Base-by-base conservation (phyloP, 768 basidiomycete species). In the Suillus alpinus region DNA sequence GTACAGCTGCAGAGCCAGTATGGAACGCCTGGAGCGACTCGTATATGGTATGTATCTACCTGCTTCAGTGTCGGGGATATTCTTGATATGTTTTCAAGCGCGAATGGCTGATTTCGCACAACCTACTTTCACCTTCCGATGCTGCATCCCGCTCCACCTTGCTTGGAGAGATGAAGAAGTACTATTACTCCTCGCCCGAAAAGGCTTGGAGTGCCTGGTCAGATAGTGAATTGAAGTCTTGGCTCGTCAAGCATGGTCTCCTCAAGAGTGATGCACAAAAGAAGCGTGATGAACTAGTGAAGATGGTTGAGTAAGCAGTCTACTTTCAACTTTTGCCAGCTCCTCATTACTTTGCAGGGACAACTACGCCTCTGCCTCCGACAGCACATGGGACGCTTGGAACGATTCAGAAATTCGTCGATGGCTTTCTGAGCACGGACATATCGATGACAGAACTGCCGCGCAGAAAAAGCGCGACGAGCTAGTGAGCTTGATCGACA, bases 11-110 rank as follows among this genome's bases (percentile, higher is more conserved):
- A 23, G 76, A 81, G 59, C 89, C 90, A 2, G 73, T 89, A 40
- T 98, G 91, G 86, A 79, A 91, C 23, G 83, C 86, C 3, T 98
- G 96, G 95, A 88, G 87, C 58, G 89, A 92, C 70, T 88, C 86
- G 3, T 91, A 92, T 71, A 85, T 95, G 56, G 90, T 91, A 62
- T 55, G 86, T 71, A 29, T 39, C 12, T 50, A 49, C 39, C 29
- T 23, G 12, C 26, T 31, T 5, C 18, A 37, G 49, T 10, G 23
- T 4, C 6, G 41, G 37, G 10, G 66, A 2, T 39, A 23, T 43
- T 64, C 4, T 67, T 52, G 12, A 40, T 5, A 0, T 13, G 5
- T 14, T 20, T 8, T 60, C 9, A 62, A 92, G 91, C 86, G 87
- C 59, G 78, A 88, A 60, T 98, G 95, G 95, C 88, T 97, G 50